Percentiles rank a stretch among this genome's conserved stretches.
Evolutionary conservation across 176 grass and related monocot species (phyloP).

Genomic region (sorghum (Sorghum bicolor)): DNA sequence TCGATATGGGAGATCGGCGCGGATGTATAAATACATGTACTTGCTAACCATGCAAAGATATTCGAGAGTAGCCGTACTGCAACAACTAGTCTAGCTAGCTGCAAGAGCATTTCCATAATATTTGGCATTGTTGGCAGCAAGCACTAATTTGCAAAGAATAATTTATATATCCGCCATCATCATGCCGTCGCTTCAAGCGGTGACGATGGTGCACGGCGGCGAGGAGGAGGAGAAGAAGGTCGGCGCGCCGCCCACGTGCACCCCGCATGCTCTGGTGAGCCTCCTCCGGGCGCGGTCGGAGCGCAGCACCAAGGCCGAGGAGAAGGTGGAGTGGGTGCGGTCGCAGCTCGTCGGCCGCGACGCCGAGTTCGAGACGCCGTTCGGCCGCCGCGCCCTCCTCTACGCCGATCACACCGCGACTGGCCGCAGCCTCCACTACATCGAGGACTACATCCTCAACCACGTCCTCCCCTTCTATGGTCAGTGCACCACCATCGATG

Average conservation of each 20-base stretch:
- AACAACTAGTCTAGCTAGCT: not conserved
- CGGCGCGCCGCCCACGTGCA: not conserved
- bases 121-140: not conserved
- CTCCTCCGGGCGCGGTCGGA: constrained; percentile 29
- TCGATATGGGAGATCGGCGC: not conserved
- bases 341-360: constrained; percentile 41
- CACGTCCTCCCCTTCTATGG: constrained; percentile 84
- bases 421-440: constrained; percentile 54
- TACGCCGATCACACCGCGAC: constrained; percentile 85
- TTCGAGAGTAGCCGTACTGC: not conserved
- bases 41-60: not conserved
- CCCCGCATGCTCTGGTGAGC: not conserved
- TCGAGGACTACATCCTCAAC: constrained; percentile 77
- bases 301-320: constrained; percentile 28
- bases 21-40: not conserved
- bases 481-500: not conserved
- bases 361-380: constrained; percentile 68
- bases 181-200: constrained; percentile 30
- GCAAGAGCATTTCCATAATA: not conserved
- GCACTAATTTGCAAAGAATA: not conserved
- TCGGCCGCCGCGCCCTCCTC: constrained; percentile 54
- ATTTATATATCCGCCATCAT: too few relatives aligned
- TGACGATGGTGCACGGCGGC: not conserved
- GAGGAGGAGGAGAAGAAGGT: not conserved
- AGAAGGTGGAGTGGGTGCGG: constrained; percentile 45